Percentiles rank a stretch among this genome's conserved stretches.
These are phyloP conservation scores for Solanum hybrid DNA, from an alignment of 305 asterid species.

Conservation along the genomic window DNA sequence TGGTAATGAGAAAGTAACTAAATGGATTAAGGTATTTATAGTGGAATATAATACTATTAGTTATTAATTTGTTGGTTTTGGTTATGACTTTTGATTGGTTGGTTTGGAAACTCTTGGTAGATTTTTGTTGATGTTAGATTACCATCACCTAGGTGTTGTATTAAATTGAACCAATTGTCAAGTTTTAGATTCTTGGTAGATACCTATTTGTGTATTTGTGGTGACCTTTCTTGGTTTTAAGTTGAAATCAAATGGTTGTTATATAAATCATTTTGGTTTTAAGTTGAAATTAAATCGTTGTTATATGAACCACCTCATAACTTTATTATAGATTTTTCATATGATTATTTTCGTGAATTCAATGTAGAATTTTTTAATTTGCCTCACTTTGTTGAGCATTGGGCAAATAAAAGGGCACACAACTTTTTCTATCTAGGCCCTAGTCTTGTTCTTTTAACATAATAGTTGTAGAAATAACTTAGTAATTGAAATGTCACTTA, in stretches of 20 bases:
- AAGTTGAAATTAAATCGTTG: background rate
- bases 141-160: background rate
- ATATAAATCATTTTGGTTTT: background rate
- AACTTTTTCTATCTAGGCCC: background rate
- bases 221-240: background rate
- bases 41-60: background rate
- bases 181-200: background rate
- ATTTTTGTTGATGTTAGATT: conserved; percentile 1
- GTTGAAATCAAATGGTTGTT: background rate
- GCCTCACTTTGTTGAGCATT: background rate
- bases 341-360: background rate
- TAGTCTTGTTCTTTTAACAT: background rate
- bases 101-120: background rate
- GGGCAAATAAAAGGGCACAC: background rate
- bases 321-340: background rate
- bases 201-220: background rate
- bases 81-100: conserved; percentile 6
- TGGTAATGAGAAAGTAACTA: background rate
- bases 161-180: background rate
- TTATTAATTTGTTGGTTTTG: background rate
- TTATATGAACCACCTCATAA: background rate
- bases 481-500: background rate
- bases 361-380: background rate
- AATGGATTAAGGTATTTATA: background rate
- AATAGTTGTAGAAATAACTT: too few relatives aligned